Percentiles rank a stretch among this genome's conserved stretches.
phyloP scores from a whole-genome alignment of 768 basidiomycete species.

The Coprinellus aureogranulatus region DNA sequence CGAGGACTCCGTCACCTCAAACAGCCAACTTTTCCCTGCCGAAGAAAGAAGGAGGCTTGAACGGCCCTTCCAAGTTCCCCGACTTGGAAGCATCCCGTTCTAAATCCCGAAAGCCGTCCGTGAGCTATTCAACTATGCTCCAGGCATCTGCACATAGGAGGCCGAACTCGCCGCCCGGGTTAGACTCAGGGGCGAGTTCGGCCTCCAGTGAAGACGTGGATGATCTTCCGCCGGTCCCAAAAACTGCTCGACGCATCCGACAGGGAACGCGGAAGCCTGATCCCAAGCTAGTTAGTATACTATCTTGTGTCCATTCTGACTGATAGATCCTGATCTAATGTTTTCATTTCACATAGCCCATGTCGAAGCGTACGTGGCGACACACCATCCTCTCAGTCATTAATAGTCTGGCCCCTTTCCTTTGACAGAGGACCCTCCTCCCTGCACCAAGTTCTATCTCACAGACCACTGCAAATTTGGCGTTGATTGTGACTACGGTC shows the following conservation, averaged over 20 bases:
- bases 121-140: conserved; percentile 46
- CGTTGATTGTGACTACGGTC: conserved; percentile 55
- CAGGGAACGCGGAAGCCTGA: conserved; percentile 44
- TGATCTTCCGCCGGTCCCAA: conserved; percentile 25
- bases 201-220: conserved; percentile 47
- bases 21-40: neutral
- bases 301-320: conserved; percentile 12
- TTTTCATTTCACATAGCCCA: conserved; percentile 35
- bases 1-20: neutral
- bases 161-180: conserved; percentile 30
- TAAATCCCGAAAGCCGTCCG: neutral
- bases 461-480: conserved; percentile 56
- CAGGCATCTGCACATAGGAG: conserved; percentile 28
- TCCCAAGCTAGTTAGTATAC: conserved; percentile 47
- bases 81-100: conserved; percentile 22
- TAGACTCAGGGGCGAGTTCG: conserved; percentile 43
- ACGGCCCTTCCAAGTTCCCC: conserved; percentile 22
- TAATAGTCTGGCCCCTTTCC: neutral
- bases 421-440: conserved; percentile 55
- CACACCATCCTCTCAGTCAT: neutral
- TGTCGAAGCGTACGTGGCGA: conserved; percentile 57
- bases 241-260: conserved; percentile 23
- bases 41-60: conserved; percentile 14
- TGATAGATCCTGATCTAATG: conserved; percentile 11
- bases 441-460: conserved; percentile 66